Evolutionary conservation across 1,139 yeast species (phyloP), one percentile per base, ranked within the genome.

Genomic region (Saccharomyces hybrid): DNA sequence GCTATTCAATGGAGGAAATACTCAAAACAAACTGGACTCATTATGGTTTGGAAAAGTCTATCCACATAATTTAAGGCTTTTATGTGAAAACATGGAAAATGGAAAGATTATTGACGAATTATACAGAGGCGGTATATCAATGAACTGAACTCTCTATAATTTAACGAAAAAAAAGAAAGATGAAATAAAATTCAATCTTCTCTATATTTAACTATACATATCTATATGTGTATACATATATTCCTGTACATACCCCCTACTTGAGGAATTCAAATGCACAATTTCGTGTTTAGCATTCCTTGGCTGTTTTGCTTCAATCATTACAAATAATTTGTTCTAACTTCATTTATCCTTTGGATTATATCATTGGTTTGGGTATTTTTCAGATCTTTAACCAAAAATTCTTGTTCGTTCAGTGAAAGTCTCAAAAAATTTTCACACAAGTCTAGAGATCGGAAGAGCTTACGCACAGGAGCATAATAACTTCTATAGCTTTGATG

Each of bases 401-500:
- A 48, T 5, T 53, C 50, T 51, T 65, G 66, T 50, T 65, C 68
- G 20, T 57, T 47, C 0, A 55, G 47, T 1, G 59, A 52, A 16
- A 64, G 48, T 5, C 44, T 48, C 25, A 61, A 44, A 46, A 59
- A 66, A 11, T 55, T 51, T 62, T 89, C 97, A 52, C 93, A 74
- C 28, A 88, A 73, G 67, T n/a, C n/a, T n/a, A n/a, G n/a, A n/a
- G n/a, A n/a, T n/a, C n/a, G n/a, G n/a, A n/a, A n/a, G n/a, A n/a
- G n/a, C 53, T 82, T 79, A 60, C 83, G 84, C 5, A 79, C 81
- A 0, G 97, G 96, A 23, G 82, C 83, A 64, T 88, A 89, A 65
- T 85, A 86, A 52, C 97, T 79, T 52, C 97, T 73, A 65, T 78
- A 90, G 58, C 79, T 79, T 59, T 80, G 59, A 56, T 84, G 88